A percentile compares a stretch with the other conserved stretches of the same genome.
Conservation (phyloP, 2,329 filamentous ascomycete genomes). For the Xylaria sp. region DNA sequence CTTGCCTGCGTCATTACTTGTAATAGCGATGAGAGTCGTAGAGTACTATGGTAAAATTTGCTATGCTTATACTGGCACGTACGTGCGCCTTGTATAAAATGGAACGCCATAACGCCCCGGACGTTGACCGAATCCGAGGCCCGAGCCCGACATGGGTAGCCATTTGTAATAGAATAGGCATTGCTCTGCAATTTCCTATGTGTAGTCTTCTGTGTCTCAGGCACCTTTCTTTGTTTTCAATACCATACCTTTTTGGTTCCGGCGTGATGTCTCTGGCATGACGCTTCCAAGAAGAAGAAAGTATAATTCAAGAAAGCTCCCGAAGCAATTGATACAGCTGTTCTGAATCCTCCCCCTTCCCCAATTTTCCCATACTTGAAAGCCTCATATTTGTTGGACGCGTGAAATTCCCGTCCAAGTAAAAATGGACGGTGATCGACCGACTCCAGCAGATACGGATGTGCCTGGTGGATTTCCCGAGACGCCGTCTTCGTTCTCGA, state of each 20-base stretch:
- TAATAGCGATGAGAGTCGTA: too few species aligned
- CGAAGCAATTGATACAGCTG: not conserved
- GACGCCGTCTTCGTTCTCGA: constrained; percentile 28
- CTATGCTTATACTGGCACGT: too few species aligned
- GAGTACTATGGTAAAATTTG: too few species aligned
- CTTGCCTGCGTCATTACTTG: too few species aligned
- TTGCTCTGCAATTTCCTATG: not conserved
- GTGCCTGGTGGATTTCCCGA: constrained; percentile 39
- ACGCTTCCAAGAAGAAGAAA: not conserved
- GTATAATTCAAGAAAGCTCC: not conserved
- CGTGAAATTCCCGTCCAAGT: not conserved
- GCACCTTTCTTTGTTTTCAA: not conserved
- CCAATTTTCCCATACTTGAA: not conserved
- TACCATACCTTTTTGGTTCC: too few species aligned
- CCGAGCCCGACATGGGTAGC: not conserved
- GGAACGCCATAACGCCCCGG: not conserved
- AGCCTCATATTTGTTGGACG: not conserved
- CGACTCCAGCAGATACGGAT: constrained; percentile 37
- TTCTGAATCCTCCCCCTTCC: not conserved
- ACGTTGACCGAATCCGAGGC: not conserved
- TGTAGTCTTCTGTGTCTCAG: not conserved
- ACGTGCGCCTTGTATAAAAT: not conserved
- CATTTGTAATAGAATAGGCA: not conserved
- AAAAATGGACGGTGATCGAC: constrained; percentile 31
- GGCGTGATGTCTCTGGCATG: not conserved